Conservation (phyloP, 441 rosid species). For the Gossypium trilobum region DNA sequence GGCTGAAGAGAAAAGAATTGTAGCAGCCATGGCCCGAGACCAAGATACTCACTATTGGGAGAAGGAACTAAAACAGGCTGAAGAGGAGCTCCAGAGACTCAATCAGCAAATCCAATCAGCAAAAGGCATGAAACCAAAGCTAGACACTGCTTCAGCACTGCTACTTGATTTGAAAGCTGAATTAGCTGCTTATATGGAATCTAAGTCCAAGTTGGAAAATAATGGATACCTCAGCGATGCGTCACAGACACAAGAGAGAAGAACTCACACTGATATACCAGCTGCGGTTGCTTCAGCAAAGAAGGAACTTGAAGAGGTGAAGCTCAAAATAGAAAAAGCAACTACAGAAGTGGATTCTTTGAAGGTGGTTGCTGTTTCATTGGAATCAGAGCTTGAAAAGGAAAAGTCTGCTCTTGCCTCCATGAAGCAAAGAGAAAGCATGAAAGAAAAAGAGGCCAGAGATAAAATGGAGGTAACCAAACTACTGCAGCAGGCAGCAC, state of each 20-base stretch:
- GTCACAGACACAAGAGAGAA: constrained; percentile 30
- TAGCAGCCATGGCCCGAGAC: constrained; percentile 80
- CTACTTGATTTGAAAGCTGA: constrained; percentile 71
- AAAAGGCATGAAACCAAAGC: constrained; percentile 59
- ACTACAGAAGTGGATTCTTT: constrained; percentile 56
- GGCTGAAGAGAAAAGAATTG: constrained; percentile 84
- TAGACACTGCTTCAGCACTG: constrained; percentile 62
- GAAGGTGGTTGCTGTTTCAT: constrained; percentile 57
- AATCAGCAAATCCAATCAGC: constrained; percentile 62
- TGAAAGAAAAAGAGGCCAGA: constrained; percentile 69
- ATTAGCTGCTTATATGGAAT: constrained; percentile 75
- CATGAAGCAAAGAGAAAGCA: constrained; percentile 75
- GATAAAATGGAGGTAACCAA: constrained; percentile 66
- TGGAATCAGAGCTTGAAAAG: constrained; percentile 56
- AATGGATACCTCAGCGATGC: constrained; percentile 22
- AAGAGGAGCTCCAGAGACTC: constrained; percentile 66
- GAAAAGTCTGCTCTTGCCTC: constrained; percentile 53
- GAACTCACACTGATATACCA: constrained; percentile 44
- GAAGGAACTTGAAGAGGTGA: constrained; percentile 83
- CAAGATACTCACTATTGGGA: constrained; percentile 80
- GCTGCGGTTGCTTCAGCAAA: constrained; percentile 59
- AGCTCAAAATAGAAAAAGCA: constrained; percentile 59
- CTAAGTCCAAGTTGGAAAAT: constrained; percentile 48
- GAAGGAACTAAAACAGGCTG: constrained; percentile 76
- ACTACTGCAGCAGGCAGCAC: constrained; percentile 69